These are phyloP conservation scores for Prunella vulgaris DNA, from an alignment of 257 asterid genomes.

Conservation along the genomic window DNA sequence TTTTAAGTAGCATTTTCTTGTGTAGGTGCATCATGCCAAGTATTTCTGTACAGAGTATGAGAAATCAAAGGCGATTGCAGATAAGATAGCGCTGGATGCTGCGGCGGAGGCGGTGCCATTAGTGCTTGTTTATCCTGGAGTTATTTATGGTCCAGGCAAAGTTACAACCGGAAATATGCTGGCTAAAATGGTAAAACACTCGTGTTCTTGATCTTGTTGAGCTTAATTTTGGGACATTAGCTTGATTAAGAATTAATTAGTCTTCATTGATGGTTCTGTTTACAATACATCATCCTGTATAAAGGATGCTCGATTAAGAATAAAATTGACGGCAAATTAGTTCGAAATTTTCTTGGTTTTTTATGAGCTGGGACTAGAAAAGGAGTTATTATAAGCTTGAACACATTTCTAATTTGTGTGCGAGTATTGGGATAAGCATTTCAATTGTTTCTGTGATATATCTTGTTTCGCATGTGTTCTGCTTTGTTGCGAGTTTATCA, in stretches of 20 bases:
- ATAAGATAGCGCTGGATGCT: conserved; percentile 80
- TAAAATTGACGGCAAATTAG: no score
- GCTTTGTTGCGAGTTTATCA: conserved; percentile 3
- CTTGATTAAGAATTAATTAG: not conserved
- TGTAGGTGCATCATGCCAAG: conserved; percentile 60
- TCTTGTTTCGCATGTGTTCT: not conserved
- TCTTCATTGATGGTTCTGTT: not conserved
- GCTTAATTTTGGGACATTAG: conserved; percentile 9
- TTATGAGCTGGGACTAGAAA: not conserved
- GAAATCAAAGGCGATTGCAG: conserved; percentile 73
- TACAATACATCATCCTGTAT: not conserved
- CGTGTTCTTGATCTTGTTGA: conserved; percentile 15
- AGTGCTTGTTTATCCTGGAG: conserved; percentile 89
- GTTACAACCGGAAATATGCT: conserved; percentile 71
- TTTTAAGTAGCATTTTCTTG: not conserved
- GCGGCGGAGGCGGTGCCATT: conserved; percentile 72
- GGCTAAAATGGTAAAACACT: conserved; percentile 57
- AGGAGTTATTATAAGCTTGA: not conserved
- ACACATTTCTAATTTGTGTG: not conserved
- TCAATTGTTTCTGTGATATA: not conserved
- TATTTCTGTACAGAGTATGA: conserved; percentile 78
- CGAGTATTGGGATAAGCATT: not conserved
- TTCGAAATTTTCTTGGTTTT: no score
- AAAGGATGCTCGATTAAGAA: not conserved
- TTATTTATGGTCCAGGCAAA: conserved; percentile 89